Evolutionary conservation across 2,329 filamentous ascomycete genomes (phyloP).

Genomic region (Oidium heveae): DNA sequence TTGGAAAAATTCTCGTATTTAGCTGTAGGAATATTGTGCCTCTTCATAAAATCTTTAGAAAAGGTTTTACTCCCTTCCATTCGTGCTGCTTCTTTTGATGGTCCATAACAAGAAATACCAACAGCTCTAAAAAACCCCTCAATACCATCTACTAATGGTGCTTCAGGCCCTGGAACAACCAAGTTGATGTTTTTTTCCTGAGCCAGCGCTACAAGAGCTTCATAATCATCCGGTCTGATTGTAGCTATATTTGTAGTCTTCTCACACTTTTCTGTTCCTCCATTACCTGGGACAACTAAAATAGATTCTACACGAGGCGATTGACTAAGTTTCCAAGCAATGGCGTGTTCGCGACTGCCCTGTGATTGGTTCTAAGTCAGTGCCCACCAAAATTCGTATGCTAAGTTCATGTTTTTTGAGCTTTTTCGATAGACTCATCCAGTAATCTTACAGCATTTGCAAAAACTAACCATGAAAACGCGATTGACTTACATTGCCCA

Average conservation of each 20-base stretch:
- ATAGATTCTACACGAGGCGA: constrained; percentile 58
- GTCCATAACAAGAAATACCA: constrained; percentile 42
- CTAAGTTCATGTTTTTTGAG: background rate
- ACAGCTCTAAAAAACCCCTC: constrained; percentile 47
- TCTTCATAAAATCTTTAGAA: constrained; percentile 93
- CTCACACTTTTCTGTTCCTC: constrained; percentile 47
- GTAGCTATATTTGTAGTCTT: constrained; percentile 46
- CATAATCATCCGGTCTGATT: constrained; percentile 52
- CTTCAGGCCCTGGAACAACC: constrained; percentile 76
- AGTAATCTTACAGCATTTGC: background rate
- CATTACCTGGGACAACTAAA: constrained; percentile 52
- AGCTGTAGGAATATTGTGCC: constrained; percentile 72
- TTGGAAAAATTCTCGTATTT: constrained; percentile 71
- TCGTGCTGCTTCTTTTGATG: constrained; percentile 55
- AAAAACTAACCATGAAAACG: background rate
- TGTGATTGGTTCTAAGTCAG: background rate
- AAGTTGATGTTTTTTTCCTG: constrained; percentile 51
- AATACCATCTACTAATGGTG: constrained; percentile 77
- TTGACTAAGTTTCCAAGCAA: constrained; percentile 82
- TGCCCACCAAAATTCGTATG: background rate
- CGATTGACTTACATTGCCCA: constrained; percentile 1
- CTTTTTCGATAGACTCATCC: background rate
- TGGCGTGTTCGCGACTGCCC: constrained; percentile 78
- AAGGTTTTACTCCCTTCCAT: constrained; percentile 97
- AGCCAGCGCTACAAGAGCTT: constrained; percentile 48